These are phyloP conservation scores for Zea luxurians DNA, from an alignment of 176 grass and related monocot genomes.

Conservation along the genomic window DNA sequence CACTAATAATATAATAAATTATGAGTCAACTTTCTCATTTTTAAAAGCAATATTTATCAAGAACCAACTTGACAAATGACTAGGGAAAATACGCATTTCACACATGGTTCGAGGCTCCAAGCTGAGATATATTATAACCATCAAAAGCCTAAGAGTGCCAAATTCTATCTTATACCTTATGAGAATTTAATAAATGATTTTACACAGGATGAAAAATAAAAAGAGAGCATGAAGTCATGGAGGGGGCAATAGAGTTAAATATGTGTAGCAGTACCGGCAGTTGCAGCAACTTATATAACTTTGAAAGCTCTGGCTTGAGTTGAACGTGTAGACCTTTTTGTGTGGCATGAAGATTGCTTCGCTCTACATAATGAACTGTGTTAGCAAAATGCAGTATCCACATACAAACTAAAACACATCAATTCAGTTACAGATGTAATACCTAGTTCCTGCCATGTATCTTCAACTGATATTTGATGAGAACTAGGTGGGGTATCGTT, in stretches of 20 bases:
- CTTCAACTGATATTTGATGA: conserved; percentile 40
- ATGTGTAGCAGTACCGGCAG: conserved; percentile 61
- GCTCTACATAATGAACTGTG: conserved; percentile 43
- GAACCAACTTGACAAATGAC: conserved; percentile 13
- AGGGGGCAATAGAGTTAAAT: conserved; percentile 26
- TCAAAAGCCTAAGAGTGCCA: conserved; percentile 4
- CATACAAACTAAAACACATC: conserved; percentile 22
- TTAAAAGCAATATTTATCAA: conserved; percentile 12
- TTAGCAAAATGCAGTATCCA: conserved; percentile 31
- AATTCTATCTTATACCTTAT: conserved; percentile 5
- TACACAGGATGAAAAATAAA: conserved; percentile 12
- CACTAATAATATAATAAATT: neutral
- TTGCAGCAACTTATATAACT: conserved; percentile 62
- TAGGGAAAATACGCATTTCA: neutral
- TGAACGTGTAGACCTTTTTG: conserved; percentile 66
- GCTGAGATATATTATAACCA: conserved; percentile 23
- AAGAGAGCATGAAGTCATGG: conserved; percentile 15
- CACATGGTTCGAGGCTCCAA: neutral
- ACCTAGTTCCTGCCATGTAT: conserved; percentile 58
- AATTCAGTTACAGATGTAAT: conserved; percentile 39
- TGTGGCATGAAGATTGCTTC: conserved; percentile 51
- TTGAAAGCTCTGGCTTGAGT: conserved; percentile 65
- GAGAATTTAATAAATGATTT: neutral
- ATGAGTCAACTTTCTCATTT: neutral
- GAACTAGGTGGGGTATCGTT: conserved; percentile 33